A percentile compares a stretch with the other conserved stretches of the same genome.
Conservation (phyloP, 2,329 filamentous ascomycete species). For the Pseudomassariella vexata region DNA sequence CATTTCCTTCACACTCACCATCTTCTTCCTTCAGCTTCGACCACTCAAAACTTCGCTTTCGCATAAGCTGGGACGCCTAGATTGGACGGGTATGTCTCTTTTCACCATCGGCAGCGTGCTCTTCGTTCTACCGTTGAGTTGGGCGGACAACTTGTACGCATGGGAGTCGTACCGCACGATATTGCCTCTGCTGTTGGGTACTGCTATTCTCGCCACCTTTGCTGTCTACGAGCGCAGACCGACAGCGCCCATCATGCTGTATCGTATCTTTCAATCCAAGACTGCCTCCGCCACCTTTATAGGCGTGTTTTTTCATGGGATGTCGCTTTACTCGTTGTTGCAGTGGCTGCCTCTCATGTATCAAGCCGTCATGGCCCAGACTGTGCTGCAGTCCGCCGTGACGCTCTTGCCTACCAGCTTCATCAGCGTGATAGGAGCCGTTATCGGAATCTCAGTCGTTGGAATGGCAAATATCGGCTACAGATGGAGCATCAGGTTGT, state of each 20-base stretch:
- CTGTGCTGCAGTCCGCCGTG: conserved; percentile 20
- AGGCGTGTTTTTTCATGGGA: conserved; percentile 24
- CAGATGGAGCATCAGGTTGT: conserved; percentile 13
- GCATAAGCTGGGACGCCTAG: conserved; percentile 17
- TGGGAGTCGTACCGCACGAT: conserved; percentile 27
- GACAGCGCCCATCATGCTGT: conserved; percentile 22
- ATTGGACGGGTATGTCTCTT: conserved; percentile 24
- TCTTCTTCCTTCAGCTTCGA: conserved; percentile 15
- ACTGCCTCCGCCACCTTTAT: conserved; percentile 17
- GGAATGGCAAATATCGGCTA: conserved; percentile 12
- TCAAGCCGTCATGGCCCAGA: conserved; percentile 24
- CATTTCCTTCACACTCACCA: conserved; percentile 9
- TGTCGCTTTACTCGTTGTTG: conserved; percentile 20
- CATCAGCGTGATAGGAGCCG: conserved; percentile 12
- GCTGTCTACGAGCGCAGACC: conserved; percentile 22
- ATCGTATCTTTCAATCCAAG: conserved; percentile 21
- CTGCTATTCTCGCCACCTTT: conserved; percentile 19
- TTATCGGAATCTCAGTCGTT: too few species aligned
- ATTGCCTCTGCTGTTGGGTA: conserved; percentile 24
- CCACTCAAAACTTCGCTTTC: conserved; percentile 10
- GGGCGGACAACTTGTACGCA: conserved; percentile 25
- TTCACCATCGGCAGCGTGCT: conserved; percentile 17
- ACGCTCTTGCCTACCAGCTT: conserved; percentile 19
- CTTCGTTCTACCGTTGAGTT: conserved; percentile 25
- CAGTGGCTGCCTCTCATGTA: conserved; percentile 28